Evolutionary conservation across 1,284 basidiomycete genomes (phyloP), one percentile per base, ranked within the genome.

Genomic region (Lignosus rhinocerotis): DNA sequence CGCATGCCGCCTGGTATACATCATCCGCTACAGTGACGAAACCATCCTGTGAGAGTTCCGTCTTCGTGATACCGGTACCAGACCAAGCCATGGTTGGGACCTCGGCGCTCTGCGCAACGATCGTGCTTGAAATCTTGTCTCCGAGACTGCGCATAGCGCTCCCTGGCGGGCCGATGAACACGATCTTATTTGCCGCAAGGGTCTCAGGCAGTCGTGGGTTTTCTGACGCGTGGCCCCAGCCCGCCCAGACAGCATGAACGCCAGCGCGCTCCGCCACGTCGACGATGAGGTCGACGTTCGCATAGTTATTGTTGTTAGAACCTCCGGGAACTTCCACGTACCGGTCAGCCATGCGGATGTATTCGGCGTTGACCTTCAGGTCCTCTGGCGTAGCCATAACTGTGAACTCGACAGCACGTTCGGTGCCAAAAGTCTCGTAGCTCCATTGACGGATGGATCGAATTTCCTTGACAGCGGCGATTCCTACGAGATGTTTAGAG

Each of bases 81-180:
- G 96, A 98, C 97, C 97, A 99, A 36, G 96, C 81, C 96, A 99
- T 98, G 60, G 94, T 98, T 9, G 97, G 96, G n/a, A 99, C 97
- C 41, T 94, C 77, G 45, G 97, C 97, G 65, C 90, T 92, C 79
- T 99, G 97, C 2, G 97, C 97, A 61, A 99, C 97, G 68, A 99
- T 99, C 10, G 97, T 99, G 69, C 95, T 98, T 3, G 96, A 99
- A 69, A 99, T 99, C 78, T 99, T 99, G 85, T 99, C 97, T 61
- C 97, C 97, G 63, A 99, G 82, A 68, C 96, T 98, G 67, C 97
- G 88, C 97, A 99, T 99, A 16, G 97, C 97, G 59, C 92, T 97
- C 53, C 97, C 97, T 4, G 97, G 97, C 45, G 97, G 97, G 64
- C 97, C 97, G 72, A 99, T 99, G 81, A 99, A 99, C 63, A 99